A percentile compares a stretch with the other conserved stretches of the same genome.
These are phyloP conservation scores for Wickerhamiella azymoides DNA, from an alignment of 805 yeast genomes.

Conservation along the genomic window DNA sequence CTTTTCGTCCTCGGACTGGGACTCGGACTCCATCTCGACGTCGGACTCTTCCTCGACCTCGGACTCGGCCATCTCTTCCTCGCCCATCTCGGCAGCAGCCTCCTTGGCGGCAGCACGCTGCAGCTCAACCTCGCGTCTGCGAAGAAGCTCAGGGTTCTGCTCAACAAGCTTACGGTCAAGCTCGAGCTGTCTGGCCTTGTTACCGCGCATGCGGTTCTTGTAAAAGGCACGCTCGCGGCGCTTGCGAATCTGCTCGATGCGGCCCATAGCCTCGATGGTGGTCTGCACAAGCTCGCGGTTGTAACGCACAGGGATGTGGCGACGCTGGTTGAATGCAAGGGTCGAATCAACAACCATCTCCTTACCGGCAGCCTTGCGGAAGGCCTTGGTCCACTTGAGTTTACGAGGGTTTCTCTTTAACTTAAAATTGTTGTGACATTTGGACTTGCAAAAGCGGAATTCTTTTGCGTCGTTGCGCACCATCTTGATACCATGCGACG, in stretches of 20 bases:
- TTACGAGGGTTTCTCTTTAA: constrained; percentile 98
- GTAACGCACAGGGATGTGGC: constrained; percentile 96
- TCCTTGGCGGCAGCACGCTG: constrained; percentile 48
- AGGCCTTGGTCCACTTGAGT: constrained; percentile 96
- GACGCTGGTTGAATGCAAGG: constrained; percentile 88
- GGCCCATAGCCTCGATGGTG: constrained; percentile 86
- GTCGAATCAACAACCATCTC: constrained; percentile 97
- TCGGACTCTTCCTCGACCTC: constrained; percentile 33
- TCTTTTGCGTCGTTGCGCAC: constrained; percentile 97
- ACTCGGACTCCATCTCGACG: constrained; percentile 27
- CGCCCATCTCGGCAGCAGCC: constrained; percentile 34
- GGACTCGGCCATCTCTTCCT: constrained; percentile 20
- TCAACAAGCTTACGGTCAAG: constrained; percentile 82
- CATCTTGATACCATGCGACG: constrained; percentile 91
- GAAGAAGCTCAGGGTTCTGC: constrained; percentile 74
- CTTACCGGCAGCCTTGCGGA: constrained; percentile 97
- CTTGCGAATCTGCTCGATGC: constrained; percentile 90
- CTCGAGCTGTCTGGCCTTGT: constrained; percentile 72
- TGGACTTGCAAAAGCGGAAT: constrained; percentile 93
- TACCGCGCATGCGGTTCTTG: constrained; percentile 98
- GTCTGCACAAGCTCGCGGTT: constrained; percentile 92
- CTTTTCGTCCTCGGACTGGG: constrained; percentile 34
- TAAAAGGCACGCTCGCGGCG: constrained; percentile 97
- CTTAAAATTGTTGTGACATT: constrained; percentile 94
- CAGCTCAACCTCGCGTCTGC: constrained; percentile 86